Percentiles rank a stretch among this genome's conserved stretches.
Evolutionary conservation across 345 rosid genomes (phyloP).

Genomic region (sweet orange (Citrus sinensis)): DVS_A1.0 CM039161.1:21814501-21815000

Average conservation of each 20-base stretch:
- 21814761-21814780: not conserved
- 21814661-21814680: not conserved
- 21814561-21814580: not conserved
- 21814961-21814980: conserved; percentile 64
- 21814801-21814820: not conserved
- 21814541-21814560: not conserved
- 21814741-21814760: not conserved
- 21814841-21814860: not conserved
- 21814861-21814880: not conserved
- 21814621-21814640: not conserved
- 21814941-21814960: conserved; percentile 73
- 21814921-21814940: conserved; percentile 70
- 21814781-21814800: not conserved
- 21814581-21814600: not conserved
- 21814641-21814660: not conserved
- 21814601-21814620: not conserved
- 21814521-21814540: not conserved
- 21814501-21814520: not conserved
- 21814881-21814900: not conserved
- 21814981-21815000: conserved; percentile 77
- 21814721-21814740: not conserved
- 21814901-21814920: conserved; percentile 2
- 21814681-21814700: no score
- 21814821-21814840: no score
- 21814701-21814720: no score